Percentiles rank a stretch among this genome's conserved stretches.
Conservation (phyloP, 2,329 filamentous ascomycete species). For the Claviceps sp. region DNA sequence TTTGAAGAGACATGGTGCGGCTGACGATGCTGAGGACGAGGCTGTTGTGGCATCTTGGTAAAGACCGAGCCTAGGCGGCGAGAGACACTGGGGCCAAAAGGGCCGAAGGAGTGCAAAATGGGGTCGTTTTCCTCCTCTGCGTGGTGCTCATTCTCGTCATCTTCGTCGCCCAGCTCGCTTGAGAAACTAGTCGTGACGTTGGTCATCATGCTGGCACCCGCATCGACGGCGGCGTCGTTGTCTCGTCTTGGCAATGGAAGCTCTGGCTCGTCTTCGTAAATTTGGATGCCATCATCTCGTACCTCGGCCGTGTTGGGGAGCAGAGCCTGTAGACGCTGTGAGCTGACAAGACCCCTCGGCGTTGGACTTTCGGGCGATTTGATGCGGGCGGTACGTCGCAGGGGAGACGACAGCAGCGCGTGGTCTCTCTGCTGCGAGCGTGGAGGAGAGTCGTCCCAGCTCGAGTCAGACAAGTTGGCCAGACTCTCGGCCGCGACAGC, state of each 20-base stretch:
- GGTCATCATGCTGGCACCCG: slow-evolving; percentile 34
- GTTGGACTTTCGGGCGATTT: slow-evolving; percentile 63
- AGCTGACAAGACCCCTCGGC: slow-evolving; percentile 26
- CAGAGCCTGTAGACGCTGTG: slow-evolving; percentile 31
- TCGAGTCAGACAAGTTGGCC: slow-evolving; percentile 49
- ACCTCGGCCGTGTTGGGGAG: slow-evolving; percentile 21
- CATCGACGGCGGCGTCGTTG: slow-evolving; percentile 7
- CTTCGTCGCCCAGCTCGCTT: slow-evolving; percentile 39
- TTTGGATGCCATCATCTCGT: slow-evolving; percentile 38
- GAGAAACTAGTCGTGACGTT: slow-evolving; percentile 40
- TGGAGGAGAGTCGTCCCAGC: slow-evolving; percentile 53
- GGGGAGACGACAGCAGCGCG: slow-evolving; percentile 42
- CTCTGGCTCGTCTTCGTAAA: slow-evolving; percentile 57
- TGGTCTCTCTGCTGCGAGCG: slow-evolving; percentile 18
- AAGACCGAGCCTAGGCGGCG: slow-evolving; percentile 67
- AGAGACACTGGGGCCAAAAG: slow-evolving; percentile 77
- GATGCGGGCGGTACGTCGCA: slow-evolving; percentile 44
- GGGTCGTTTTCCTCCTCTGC: slow-evolving; percentile 92
- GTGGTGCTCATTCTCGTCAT: slow-evolving; percentile 59
- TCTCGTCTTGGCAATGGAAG: slow-evolving; percentile 21
- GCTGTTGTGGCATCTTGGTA: slow-evolving; percentile 47
- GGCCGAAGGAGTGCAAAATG: slow-evolving; percentile 81
- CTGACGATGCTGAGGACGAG: slow-evolving; percentile 14
- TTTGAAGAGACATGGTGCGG: slow-evolving; percentile 9
- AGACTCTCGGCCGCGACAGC: slow-evolving; percentile 23